These are phyloP conservation scores for Vigna mungo DNA, from an alignment of 306 rosid genomes.

Conservation along the genomic window DNA sequence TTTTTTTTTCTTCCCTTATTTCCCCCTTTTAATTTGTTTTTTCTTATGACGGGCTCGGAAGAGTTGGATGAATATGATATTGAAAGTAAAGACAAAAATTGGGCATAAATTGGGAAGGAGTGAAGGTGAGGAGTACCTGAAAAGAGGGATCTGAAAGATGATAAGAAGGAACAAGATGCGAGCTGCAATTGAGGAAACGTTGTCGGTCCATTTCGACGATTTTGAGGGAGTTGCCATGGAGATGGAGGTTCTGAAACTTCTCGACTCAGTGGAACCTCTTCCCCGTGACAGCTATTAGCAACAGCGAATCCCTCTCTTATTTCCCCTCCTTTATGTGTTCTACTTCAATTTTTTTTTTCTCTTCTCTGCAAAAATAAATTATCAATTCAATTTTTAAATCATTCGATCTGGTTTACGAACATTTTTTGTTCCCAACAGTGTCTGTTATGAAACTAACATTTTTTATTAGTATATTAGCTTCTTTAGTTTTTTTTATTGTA, in stretches of 20 bases:
- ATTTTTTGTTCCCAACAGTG: no score
- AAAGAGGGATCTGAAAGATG: slow-evolving; percentile 92
- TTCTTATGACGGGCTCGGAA: no score
- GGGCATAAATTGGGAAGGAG: not conserved
- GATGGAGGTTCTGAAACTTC: slow-evolving; percentile 41
- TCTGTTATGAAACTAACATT: no score
- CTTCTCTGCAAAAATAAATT: not conserved
- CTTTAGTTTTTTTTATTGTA: no score
- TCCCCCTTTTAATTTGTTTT: not conserved
- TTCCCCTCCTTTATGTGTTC: slow-evolving; percentile 6
- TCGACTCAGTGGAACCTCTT: not conserved
- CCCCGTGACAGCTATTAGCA: not conserved
- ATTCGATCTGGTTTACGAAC: no score
- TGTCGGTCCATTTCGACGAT: slow-evolving; percentile 61
- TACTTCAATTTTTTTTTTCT: not conserved
- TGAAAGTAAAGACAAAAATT: not conserved
- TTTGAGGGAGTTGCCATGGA: slow-evolving; percentile 56
- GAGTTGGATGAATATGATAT: not conserved
- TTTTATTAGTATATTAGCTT: no score
- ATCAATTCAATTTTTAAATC: not conserved
- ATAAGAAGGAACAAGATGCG: slow-evolving; percentile 76
- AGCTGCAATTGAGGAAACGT: slow-evolving; percentile 60
- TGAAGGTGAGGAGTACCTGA: slow-evolving; percentile 61
- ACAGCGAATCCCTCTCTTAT: not conserved
- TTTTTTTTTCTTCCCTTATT: not conserved